Conservation (phyloP, 1,284 basidiomycete species). For the Anthracocystis walkeri region DNA sequence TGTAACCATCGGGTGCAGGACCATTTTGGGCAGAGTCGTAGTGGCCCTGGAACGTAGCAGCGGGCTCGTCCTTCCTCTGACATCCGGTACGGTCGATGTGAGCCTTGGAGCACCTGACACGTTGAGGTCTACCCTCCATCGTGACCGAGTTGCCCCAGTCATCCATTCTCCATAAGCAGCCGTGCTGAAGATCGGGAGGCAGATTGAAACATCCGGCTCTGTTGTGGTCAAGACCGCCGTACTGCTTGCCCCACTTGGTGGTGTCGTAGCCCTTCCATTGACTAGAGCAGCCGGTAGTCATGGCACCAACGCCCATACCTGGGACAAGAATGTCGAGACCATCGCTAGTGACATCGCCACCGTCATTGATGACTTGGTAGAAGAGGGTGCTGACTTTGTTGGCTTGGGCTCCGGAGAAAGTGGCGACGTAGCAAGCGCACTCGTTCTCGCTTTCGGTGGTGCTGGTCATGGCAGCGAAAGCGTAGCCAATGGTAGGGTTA, state of each 20-base stretch:
- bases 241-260: conserved; percentile 34
- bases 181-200: conserved; percentile 33
- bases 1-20: conserved; percentile 31
- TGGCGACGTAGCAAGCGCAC: conserved; percentile 38
- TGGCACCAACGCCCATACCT: conserved; percentile 36
- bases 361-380: conserved; percentile 45
- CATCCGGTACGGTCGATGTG: conserved; percentile 46
- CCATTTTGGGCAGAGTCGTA: neutral
- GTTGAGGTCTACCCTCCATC: conserved; percentile 17
- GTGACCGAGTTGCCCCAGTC: conserved; percentile 38
- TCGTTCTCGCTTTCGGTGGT: conserved; percentile 18
- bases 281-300: conserved; percentile 27
- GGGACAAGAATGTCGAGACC: conserved; percentile 46
- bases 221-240: conserved; percentile 36
- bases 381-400: conserved; percentile 41
- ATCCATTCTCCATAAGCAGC: conserved; percentile 41
- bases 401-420: conserved; percentile 18
- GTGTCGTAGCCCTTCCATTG: conserved; percentile 36
- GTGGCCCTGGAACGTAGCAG: conserved; percentile 3
- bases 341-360: conserved; percentile 24
- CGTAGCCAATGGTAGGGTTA: conserved; percentile 34
- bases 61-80: conserved; percentile 40
- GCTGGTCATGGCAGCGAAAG: conserved; percentile 33
- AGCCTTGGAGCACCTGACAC: conserved; percentile 39
- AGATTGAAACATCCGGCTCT: conserved; percentile 30